Evolutionary conservation across 1,139 yeast species (phyloP).

Genomic region (Geotrichum reessii): DNA sequence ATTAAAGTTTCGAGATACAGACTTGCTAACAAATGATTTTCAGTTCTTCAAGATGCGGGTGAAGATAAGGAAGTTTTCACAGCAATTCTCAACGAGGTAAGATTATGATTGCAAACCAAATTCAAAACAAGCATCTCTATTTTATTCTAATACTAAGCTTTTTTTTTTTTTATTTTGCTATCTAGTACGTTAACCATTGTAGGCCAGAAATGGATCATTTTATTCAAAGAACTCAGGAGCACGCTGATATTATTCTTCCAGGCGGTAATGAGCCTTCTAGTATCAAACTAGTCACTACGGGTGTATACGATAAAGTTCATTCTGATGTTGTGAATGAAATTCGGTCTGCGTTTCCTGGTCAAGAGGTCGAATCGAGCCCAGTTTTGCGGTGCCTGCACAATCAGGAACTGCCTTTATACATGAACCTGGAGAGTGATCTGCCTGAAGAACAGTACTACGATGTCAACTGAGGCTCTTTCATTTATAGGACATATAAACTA

Average conservation of each 20-base stretch:
- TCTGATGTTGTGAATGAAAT: conserved; percentile 23
- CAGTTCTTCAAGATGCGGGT: conserved; percentile 31
- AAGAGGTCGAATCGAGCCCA: background rate
- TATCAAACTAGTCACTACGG: conserved; percentile 66
- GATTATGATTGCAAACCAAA: background rate
- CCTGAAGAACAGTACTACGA: conserved; percentile 14
- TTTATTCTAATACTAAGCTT: background rate
- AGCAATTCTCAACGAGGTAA: conserved; percentile 43
- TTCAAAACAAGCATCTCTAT: background rate
- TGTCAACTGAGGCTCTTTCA: conserved; percentile 6
- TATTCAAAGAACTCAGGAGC: conserved; percentile 60
- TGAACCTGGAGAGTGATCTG: conserved; percentile 4
- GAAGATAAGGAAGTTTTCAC: conserved; percentile 39
- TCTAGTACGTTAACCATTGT: conserved; percentile 17
- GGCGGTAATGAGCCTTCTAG: conserved; percentile 59
- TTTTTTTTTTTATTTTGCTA: background rate
- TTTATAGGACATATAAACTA: too few species aligned
- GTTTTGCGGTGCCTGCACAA: background rate
- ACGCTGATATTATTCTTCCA: conserved; percentile 79
- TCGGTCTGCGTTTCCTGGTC: background rate
- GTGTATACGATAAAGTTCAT: conserved; percentile 46
- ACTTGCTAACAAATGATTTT: background rate
- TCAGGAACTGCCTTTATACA: conserved; percentile 5
- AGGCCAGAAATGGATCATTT: conserved; percentile 72
- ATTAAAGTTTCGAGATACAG: too few species aligned